These are phyloP conservation scores for Powellomyces hirtus DNA, from an alignment of 192 early-diverging fungal genomes.

Conservation along the genomic window DNA sequence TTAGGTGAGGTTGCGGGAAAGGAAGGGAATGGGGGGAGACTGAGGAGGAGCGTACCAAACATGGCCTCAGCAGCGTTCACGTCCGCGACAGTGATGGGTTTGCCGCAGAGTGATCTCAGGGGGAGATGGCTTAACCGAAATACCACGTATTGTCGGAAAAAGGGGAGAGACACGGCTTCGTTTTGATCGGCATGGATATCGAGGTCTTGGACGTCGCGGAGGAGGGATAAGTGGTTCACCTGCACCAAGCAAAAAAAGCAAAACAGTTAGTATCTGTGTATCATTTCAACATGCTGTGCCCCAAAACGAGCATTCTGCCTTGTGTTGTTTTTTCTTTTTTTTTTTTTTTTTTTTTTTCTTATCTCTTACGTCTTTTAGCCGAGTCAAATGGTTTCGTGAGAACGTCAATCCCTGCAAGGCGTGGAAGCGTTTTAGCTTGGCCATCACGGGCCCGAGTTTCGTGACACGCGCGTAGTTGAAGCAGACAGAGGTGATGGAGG, in stretches of 20 bases:
- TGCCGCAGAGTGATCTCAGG: constrained; percentile 26
- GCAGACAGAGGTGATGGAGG: constrained; percentile 4
- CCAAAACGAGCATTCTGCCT: no score
- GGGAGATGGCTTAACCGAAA: constrained; percentile 30
- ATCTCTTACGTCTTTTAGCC: constrained; percentile 33
- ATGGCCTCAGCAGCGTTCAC: constrained; percentile 15
- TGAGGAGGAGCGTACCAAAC: constrained; percentile 25
- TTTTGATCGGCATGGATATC: constrained; percentile 30
- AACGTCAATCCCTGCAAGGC: constrained; percentile 24
- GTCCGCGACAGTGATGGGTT: constrained; percentile 13
- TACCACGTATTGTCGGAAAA: constrained; percentile 35
- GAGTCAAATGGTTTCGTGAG: constrained; percentile 29
- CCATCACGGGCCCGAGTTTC: constrained; percentile 10
- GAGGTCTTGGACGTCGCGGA: constrained; percentile 17
- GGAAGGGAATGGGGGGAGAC: background rate
- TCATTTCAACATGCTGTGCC: background rate
- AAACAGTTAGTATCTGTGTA: no score
- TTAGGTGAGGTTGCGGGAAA: background rate
- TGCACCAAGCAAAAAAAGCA: background rate
- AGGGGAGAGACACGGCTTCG: constrained; percentile 12
- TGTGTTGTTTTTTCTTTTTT: no score
- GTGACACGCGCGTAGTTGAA: constrained; percentile 27
- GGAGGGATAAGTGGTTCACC: constrained; percentile 25
- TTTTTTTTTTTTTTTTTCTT: no score
- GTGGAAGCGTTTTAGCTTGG: constrained; percentile 19